Percentiles rank a stretch among this genome's conserved stretches.
Conservation (phyloP, 768 basidiomycete genomes). For the Amanita pseudoporphyria region DNA sequence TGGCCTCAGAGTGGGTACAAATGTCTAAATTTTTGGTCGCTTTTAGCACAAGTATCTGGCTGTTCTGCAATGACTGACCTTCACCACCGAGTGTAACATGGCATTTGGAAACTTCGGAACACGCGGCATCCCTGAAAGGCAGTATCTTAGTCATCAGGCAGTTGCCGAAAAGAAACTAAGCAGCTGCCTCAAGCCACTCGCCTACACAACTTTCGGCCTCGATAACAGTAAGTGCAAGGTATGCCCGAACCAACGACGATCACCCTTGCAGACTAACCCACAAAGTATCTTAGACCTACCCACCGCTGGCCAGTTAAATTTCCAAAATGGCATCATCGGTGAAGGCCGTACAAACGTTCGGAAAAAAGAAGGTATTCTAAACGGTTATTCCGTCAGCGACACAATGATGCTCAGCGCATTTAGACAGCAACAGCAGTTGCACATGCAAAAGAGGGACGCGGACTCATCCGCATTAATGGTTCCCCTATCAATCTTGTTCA, state of each 20-base stretch:
- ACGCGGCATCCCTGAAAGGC: background rate
- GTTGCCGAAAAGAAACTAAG: constrained; percentile 24
- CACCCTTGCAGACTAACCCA: background rate
- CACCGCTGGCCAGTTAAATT: constrained; percentile 20
- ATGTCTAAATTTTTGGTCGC: background rate
- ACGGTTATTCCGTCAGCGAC: constrained; percentile 5
- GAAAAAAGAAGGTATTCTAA: constrained; percentile 92
- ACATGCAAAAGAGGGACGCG: constrained; percentile 92
- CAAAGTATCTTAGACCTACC: constrained; percentile 6
- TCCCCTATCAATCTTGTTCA: constrained; percentile 93
- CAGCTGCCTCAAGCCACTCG: constrained; percentile 34
- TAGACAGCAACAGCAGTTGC: constrained; percentile 98
- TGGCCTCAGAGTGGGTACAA: background rate
- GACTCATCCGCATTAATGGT: constrained; percentile 94
- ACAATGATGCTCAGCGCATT: constrained; percentile 7
- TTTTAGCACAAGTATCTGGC: background rate
- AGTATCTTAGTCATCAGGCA: constrained; percentile 29
- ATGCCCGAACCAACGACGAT: constrained; percentile 7
- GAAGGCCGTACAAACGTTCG: constrained; percentile 97
- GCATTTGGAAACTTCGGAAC: background rate
- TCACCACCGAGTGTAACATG: constrained; percentile 7
- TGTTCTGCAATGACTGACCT: background rate
- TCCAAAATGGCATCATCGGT: constrained; percentile 59
- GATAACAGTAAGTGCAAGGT: constrained; percentile 38
- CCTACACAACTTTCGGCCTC: constrained; percentile 23